Evolutionary conservation across 2,329 filamentous ascomycete genomes (phyloP), one percentile per base, ranked within the genome.

Genomic region (Penicillium oxalicum): DNA sequence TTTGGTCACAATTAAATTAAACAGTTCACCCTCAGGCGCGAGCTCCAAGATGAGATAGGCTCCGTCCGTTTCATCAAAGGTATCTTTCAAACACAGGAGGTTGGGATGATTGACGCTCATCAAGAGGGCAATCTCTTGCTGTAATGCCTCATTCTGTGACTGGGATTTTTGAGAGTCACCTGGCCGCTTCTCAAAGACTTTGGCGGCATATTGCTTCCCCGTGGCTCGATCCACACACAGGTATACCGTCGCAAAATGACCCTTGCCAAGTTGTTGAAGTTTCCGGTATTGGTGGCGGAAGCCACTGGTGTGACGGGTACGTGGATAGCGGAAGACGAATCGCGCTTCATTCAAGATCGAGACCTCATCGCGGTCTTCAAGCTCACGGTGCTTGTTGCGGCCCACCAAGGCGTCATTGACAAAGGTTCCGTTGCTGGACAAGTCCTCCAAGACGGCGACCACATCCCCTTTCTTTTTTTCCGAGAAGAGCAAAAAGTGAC

Each of bases 51-150:
- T 85, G 37, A 98, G 75, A 66, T 95, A 97, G 18, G 96, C 89
- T 1, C 88, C 88, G 58, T 93, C 89, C 42, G 80, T 79, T 67
- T 98, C 93, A 62, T 95, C 88, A 66, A 95, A 98, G 0, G 90
- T 95, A 57, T 95, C 91, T 68, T 95, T 96, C 47, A 98, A 75
- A 65, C 91, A 96, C 11, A 98, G 77, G 45, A 98, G 80, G 57
- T 94, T 93, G 4, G 90, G 88, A 68, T 98, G 93, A 65, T 87
- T 95, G 52, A 98, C 89, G n/a, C 90, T 83, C 90, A 95, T 97
- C 52, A 98, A 74, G 12, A 98, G 88, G 24, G 88, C 91, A 65
- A 98, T 95, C 68, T 98, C 94, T 67, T 97, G 91, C 65, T 96
- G 89, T 40, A 97, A 71, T 2, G 88, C 86, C 51, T 95, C 89